Percentiles rank a stretch among this genome's conserved stretches.
Conservation (phyloP, 1,139 yeast genomes). For the Kodamaea sp. region DNA sequence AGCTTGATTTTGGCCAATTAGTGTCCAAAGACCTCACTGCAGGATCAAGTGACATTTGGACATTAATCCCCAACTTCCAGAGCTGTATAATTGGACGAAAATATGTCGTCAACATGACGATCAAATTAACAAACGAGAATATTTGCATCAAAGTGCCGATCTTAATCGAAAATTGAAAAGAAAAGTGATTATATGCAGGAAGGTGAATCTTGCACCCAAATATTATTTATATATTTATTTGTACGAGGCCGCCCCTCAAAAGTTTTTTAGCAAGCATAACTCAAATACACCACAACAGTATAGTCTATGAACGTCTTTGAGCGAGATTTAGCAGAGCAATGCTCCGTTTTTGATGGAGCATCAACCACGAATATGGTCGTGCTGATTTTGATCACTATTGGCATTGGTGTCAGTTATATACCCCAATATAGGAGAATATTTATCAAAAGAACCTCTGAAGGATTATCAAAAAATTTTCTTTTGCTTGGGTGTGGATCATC, state of each 20-base stretch:
- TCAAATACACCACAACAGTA: background rate
- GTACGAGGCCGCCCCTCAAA: background rate
- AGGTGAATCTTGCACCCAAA: too few relatives aligned
- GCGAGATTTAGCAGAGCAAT: conserved; percentile 12
- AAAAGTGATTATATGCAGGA: background rate
- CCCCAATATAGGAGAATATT: conserved; percentile 73
- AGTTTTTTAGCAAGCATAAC: background rate
- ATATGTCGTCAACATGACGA: conserved; percentile 19
- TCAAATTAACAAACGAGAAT: conserved; percentile 18
- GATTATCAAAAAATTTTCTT: conserved; percentile 70
- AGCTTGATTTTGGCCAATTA: too few relatives aligned
- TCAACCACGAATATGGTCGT: conserved; percentile 45
- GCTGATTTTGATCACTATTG: conserved; percentile 55
- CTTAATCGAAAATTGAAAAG: conserved; percentile 12
- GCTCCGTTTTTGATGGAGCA: conserved; percentile 46
- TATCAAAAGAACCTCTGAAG: conserved; percentile 65
- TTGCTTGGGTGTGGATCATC: conserved; percentile 74
- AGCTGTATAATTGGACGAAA: conserved; percentile 26
- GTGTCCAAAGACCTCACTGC: conserved; percentile 7
- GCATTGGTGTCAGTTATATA: conserved; percentile 68
- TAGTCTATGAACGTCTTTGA: background rate
- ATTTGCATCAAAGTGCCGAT: conserved; percentile 20
- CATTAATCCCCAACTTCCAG: conserved; percentile 27
- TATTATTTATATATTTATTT: background rate
- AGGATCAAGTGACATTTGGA: conserved; percentile 12